Evolutionary conservation across 2,329 filamentous ascomycete species (phyloP).

Genomic region (Lomentospora prolificans): DNA sequence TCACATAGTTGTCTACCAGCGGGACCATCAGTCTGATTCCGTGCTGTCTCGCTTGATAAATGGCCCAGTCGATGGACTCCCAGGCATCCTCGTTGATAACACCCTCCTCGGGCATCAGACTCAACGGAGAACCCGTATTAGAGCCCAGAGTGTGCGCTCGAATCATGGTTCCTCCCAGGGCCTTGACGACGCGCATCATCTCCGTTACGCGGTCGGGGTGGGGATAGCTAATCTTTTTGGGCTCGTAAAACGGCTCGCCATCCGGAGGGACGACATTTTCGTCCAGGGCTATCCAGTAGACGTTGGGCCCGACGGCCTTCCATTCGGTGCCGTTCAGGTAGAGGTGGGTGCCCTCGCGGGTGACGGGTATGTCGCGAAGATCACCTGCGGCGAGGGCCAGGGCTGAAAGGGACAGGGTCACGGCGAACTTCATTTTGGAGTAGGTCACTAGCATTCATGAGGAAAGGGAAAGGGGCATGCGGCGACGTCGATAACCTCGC

Average conservation of each 20-base stretch:
- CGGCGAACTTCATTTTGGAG: neutral
- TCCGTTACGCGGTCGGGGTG: conserved; percentile 34
- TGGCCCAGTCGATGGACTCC: conserved; percentile 35
- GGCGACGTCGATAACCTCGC: too few relatives aligned
- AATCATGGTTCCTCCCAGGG: conserved; percentile 34
- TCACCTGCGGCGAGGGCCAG: neutral
- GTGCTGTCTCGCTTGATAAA: conserved; percentile 33
- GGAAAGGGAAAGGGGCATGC: too few relatives aligned
- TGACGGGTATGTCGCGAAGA: neutral
- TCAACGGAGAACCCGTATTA: conserved; percentile 36
- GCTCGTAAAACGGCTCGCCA: conserved; percentile 33
- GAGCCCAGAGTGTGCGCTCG: conserved; percentile 35
- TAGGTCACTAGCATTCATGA: neutral
- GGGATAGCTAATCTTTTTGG: conserved; percentile 33
- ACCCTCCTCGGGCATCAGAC: conserved; percentile 28
- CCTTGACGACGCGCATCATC: conserved; percentile 31
- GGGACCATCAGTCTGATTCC: conserved; percentile 34
- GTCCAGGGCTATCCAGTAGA: conserved; percentile 41
- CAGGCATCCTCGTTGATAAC: conserved; percentile 33
- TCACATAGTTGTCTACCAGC: conserved; percentile 34
- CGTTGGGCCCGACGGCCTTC: conserved; percentile 36
- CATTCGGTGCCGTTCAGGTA: conserved; percentile 26
- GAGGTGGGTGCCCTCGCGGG: conserved; percentile 2
- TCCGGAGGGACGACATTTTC: conserved; percentile 35
- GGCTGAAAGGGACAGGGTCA: neutral